A percentile compares a stretch with the other conserved stretches of the same genome.
phyloP scores from a whole-genome alignment of 495 filamentous ascomycete species.

The Oidiodendron maius region DNA sequence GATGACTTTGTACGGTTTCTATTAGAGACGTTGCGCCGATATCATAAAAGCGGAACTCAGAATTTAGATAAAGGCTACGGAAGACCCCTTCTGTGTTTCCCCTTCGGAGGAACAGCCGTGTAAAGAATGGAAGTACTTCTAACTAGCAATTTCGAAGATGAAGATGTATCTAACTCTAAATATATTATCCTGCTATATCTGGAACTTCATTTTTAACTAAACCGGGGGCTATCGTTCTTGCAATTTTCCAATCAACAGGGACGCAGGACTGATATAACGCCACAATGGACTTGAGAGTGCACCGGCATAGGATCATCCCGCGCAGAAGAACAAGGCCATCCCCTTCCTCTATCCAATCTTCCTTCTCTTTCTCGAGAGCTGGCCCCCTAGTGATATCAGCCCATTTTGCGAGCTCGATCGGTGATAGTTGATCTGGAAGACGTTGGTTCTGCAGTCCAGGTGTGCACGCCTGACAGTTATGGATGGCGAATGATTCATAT shows the following conservation, averaged over 20 bases:
- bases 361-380: slow-evolving; percentile 1
- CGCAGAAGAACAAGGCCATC: background rate
- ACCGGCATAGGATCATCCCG: slow-evolving; percentile 13
- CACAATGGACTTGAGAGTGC: slow-evolving; percentile 8
- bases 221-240: slow-evolving; percentile 9
- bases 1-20: no score
- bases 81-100: no score
- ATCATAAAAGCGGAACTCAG: no score
- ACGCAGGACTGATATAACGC: slow-evolving; percentile 7
- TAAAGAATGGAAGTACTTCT: no score
- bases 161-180: no score
- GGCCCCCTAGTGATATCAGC: background rate
- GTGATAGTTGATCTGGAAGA: background rate
- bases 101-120: no score
- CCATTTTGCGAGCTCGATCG: slow-evolving; percentile 13
- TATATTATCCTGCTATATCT: no score
- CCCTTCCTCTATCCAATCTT: slow-evolving; percentile 14
- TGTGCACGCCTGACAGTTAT: slow-evolving; percentile 4
- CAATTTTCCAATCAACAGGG: slow-evolving; percentile 15
- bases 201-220: no score
- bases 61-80: no score
- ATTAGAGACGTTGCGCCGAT: no score
- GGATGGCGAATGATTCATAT: slow-evolving; percentile 5
- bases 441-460: background rate
- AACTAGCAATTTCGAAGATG: no score